A percentile compares a stretch with the other conserved stretches of the same genome.
Conservation (phyloP, 2,329 filamentous ascomycete species). For the Onygenales sp. region DNA sequence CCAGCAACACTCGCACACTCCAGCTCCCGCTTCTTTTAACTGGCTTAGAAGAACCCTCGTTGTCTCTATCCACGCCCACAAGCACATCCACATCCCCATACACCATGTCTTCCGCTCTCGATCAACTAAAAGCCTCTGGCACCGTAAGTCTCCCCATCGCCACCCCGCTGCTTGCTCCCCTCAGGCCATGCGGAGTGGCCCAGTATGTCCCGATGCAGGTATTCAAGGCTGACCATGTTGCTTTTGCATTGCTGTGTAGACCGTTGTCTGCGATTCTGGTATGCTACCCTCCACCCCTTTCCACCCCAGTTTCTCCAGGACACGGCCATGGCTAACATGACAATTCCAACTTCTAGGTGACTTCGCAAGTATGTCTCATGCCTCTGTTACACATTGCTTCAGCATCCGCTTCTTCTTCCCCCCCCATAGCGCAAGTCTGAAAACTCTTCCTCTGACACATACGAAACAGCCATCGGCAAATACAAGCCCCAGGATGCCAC, state of each 20-base stretch:
- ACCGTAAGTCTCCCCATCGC: constrained; percentile 60
- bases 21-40: not conserved
- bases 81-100: constrained; percentile 7
- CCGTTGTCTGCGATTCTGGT: constrained; percentile 96
- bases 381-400: too few species aligned
- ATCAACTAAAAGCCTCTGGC: constrained; percentile 94
- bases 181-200: too few species aligned
- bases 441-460: constrained; percentile 16
- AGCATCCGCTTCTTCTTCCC: not conserved
- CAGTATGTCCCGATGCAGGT: too few species aligned
- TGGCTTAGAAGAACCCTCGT: not conserved
- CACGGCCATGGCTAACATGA: constrained; percentile 22
- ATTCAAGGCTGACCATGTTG: constrained; percentile 6
- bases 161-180: constrained; percentile 2
- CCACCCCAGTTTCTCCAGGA: constrained; percentile 9
- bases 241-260: constrained; percentile 40
- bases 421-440: not conserved
- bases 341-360: constrained; percentile 45
- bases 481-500: constrained; percentile 99
- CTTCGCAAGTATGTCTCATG: constrained; percentile 58
- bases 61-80: not conserved
- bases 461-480: constrained; percentile 76
- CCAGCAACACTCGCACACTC: not conserved
- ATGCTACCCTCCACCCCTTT: constrained; percentile 32
- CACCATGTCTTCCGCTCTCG: constrained; percentile 77